Percentiles rank a stretch among this genome's conserved stretches.
Conservation (phyloP, 2,329 filamentous ascomycete genomes). For the Calonectria pseudoturangicola region DNA sequence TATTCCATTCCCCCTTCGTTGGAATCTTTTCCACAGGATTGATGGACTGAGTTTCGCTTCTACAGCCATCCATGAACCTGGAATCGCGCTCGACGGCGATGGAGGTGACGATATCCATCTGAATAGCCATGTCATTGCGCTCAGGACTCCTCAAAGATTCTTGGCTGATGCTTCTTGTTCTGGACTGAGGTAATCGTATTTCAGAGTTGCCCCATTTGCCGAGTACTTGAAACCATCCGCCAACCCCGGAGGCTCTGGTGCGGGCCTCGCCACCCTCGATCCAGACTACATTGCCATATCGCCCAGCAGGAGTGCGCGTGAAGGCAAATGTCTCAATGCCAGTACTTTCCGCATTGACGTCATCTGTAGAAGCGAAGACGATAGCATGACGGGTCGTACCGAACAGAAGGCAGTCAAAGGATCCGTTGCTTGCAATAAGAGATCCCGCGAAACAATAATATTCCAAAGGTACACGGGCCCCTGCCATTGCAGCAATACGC, state of each 20-base stretch:
- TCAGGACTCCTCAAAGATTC: slow-evolving; percentile 56
- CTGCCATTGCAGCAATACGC: slow-evolving; percentile 77
- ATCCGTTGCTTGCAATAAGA: slow-evolving; percentile 74
- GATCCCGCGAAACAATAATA: slow-evolving; percentile 76
- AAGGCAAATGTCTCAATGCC: slow-evolving; percentile 72
- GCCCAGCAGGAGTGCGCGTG: slow-evolving; percentile 62
- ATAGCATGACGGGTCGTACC: slow-evolving; percentile 70
- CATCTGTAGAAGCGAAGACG: slow-evolving; percentile 62
- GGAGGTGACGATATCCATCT: slow-evolving; percentile 64
- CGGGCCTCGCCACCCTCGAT: slow-evolving; percentile 53
- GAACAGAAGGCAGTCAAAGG: slow-evolving; percentile 72
- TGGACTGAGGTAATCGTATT: slow-evolving; percentile 6
- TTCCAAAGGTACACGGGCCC: slow-evolving; percentile 66
- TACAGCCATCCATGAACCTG: slow-evolving; percentile 46
- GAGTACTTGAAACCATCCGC: slow-evolving; percentile 54
- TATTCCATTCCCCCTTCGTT: slow-evolving; percentile 32
- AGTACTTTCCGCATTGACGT: slow-evolving; percentile 64
- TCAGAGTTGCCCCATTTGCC: slow-evolving; percentile 32
- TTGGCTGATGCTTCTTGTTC: slow-evolving; percentile 51
- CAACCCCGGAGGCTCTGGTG: slow-evolving; percentile 37
- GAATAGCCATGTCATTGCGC: slow-evolving; percentile 56
- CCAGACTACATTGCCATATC: slow-evolving; percentile 64
- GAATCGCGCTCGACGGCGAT: slow-evolving; percentile 61
- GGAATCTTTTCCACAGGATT: slow-evolving; percentile 44
- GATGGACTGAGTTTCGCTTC: slow-evolving; percentile 50